Conservation (phyloP, 768 basidiomycete genomes). For the Dictyophora rubrovolvata region DNA sequence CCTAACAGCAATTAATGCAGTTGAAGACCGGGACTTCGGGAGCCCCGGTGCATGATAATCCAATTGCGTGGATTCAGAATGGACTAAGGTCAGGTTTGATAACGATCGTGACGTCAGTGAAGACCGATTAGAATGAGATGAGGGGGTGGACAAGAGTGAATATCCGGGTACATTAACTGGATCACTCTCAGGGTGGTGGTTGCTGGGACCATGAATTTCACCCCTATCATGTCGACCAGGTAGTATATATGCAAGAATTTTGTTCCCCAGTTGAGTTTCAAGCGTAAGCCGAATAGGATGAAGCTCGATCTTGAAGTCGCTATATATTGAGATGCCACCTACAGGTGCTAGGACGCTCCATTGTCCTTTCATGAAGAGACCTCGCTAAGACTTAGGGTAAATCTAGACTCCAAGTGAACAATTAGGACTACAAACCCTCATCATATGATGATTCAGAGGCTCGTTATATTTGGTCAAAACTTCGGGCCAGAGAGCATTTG, state of each 20-base stretch:
- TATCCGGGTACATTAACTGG: background rate
- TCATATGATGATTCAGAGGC: slow-evolving; percentile 55
- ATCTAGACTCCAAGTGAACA: background rate
- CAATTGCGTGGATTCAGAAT: background rate
- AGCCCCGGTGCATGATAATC: slow-evolving; percentile 5
- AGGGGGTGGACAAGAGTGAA: background rate
- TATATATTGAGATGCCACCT: slow-evolving; percentile 86
- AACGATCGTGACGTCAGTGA: slow-evolving; percentile 4
- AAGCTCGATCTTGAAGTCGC: slow-evolving; percentile 67
- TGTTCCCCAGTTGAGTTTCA: slow-evolving; percentile 69
- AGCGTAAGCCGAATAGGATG: slow-evolving; percentile 84
- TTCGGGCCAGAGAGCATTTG: slow-evolving; percentile 76
- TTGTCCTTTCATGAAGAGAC: slow-evolving; percentile 63
- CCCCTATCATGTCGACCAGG: slow-evolving; percentile 37
- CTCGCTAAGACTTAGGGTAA: slow-evolving; percentile 33
- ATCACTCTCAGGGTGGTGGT: background rate
- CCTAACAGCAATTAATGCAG: background rate
- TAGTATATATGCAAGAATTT: slow-evolving; percentile 87
- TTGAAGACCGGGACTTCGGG: slow-evolving; percentile 7
- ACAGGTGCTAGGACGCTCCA: slow-evolving; percentile 87
- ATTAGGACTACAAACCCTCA: slow-evolving; percentile 40
- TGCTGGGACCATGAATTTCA: background rate
- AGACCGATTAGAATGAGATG: background rate
- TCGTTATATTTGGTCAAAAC: slow-evolving; percentile 74
- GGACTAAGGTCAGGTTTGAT: slow-evolving; percentile 4